Conservation (phyloP, 352 stramenopile species). For the Blastocystis sp. region DNA sequence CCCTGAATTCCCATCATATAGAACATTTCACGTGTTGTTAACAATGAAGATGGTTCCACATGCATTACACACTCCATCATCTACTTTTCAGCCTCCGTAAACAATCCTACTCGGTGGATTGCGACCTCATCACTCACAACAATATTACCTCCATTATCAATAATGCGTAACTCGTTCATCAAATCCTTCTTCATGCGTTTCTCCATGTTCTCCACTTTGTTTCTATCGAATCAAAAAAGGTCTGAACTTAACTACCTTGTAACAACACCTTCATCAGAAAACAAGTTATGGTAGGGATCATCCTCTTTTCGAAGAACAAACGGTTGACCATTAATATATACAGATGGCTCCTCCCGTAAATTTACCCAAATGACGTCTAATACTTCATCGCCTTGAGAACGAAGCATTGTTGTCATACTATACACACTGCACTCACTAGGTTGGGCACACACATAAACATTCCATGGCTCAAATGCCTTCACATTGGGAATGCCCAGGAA, state of each 20-base stretch:
- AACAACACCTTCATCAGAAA: conserved; percentile 74
- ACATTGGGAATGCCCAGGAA: conserved; percentile 22
- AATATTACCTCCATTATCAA: conserved; percentile 65
- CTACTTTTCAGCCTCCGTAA: neutral
- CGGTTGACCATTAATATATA: conserved; percentile 80
- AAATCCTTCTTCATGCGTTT: conserved; percentile 80
- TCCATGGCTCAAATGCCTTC: conserved; percentile 34
- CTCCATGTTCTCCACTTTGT: conserved; percentile 77
- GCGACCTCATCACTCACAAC: conserved; percentile 63
- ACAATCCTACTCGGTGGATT: conserved; percentile 10
- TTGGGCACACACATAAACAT: conserved; percentile 57
- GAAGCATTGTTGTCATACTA: conserved; percentile 38
- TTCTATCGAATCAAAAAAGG: neutral
- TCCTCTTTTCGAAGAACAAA: conserved; percentile 81
- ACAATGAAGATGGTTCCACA: conserved; percentile 24
- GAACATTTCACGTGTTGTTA: conserved; percentile 59
- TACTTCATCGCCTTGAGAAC: neutral
- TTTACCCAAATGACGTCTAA: conserved; percentile 78
- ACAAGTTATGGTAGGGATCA: conserved; percentile 80
- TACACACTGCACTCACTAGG: conserved; percentile 30
- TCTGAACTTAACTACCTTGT: conserved; percentile 80
- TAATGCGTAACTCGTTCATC: conserved; percentile 74
- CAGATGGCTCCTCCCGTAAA: conserved; percentile 81
- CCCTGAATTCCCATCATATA: conserved; percentile 13
- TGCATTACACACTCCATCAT: conserved; percentile 27